Conservation (phyloP, 495 filamentous ascomycete species). For the Hypoxylon perforatum region DNA sequence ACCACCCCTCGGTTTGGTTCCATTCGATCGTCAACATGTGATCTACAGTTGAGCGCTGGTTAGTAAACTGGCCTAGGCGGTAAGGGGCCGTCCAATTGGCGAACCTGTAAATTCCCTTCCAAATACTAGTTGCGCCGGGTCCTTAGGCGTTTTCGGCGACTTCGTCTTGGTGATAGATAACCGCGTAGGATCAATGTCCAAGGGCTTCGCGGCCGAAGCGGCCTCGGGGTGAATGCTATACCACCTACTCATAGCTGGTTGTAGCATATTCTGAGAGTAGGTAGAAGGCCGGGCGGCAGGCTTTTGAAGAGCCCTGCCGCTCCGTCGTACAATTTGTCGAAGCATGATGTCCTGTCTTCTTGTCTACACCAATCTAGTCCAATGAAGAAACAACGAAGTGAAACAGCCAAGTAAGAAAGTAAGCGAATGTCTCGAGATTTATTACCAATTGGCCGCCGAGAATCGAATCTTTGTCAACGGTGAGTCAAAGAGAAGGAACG, state of each 20-base stretch:
- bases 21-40: slow-evolving; percentile 98
- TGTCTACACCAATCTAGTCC: not conserved
- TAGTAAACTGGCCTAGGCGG: not conserved
- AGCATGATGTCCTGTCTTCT: slow-evolving; percentile 36
- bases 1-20: slow-evolving; percentile 82
- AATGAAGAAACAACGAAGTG: not conserved
- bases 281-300: slow-evolving; percentile 14
- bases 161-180: slow-evolving; percentile 78
- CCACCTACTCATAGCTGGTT: slow-evolving; percentile 45
- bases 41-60: slow-evolving; percentile 62
- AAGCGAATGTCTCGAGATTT: slow-evolving; percentile 5
- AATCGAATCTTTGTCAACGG: slow-evolving; percentile 17
- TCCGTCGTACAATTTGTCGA: slow-evolving; percentile 40
- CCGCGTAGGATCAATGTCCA: slow-evolving; percentile 77
- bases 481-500: slow-evolving; percentile 22
- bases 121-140: slow-evolving; percentile 85
- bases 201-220: slow-evolving; percentile 60
- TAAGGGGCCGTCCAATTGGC: not conserved
- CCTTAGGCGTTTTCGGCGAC: slow-evolving; percentile 76
- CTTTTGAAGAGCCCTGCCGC: slow-evolving; percentile 40
- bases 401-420: not conserved
- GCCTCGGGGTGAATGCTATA: slow-evolving; percentile 70
- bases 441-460: slow-evolving; percentile 15
- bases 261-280: slow-evolving; percentile 29
- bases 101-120: slow-evolving; percentile 87